Evolutionary conservation across 768 basidiomycete species (phyloP).

Genomic region (Termitomyces sp.): DNA sequence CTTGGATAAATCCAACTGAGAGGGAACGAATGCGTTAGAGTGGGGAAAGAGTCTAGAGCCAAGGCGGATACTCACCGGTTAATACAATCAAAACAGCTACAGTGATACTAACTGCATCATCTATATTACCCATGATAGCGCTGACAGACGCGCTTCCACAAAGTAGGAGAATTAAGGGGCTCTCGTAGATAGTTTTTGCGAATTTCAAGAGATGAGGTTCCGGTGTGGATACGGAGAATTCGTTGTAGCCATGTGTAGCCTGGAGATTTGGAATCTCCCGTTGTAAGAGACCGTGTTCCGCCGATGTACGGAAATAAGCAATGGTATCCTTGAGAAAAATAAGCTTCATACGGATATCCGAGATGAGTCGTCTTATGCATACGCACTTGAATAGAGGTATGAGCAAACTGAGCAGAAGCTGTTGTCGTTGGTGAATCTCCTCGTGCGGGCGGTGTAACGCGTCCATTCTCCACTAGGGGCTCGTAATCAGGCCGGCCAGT

Average conservation of each 20-base stretch:
- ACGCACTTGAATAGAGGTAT: slow-evolving; percentile 61
- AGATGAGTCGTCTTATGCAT: background rate
- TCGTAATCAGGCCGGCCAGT: slow-evolving; percentile 31
- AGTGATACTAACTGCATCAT: slow-evolving; percentile 92
- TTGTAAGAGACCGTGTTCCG: slow-evolving; percentile 56
- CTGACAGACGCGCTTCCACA: slow-evolving; percentile 89
- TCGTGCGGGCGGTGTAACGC: slow-evolving; percentile 28
- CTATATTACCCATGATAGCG: slow-evolving; percentile 90
- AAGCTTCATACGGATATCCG: background rate
- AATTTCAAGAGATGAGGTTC: slow-evolving; percentile 87
- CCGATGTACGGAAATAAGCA: slow-evolving; percentile 63
- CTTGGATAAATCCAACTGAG: slow-evolving; percentile 90
- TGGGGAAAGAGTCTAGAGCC: background rate
- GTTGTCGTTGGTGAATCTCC: slow-evolving; percentile 40
- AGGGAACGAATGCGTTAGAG: background rate
- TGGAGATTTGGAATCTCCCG: slow-evolving; percentile 62
- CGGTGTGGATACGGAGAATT: slow-evolving; percentile 82
- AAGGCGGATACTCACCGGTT: slow-evolving; percentile 58
- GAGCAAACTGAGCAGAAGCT: slow-evolving; percentile 66
- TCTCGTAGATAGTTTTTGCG: slow-evolving; percentile 93
- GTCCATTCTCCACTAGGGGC: slow-evolving; percentile 34
- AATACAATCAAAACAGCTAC: slow-evolving; percentile 91
- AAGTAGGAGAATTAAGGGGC: slow-evolving; percentile 85
- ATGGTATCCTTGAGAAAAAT: slow-evolving; percentile 61
- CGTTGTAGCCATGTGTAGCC: slow-evolving; percentile 82